Evolutionary conservation across 2,329 filamentous ascomycete genomes (phyloP), one percentile per base, ranked within the genome.

Genomic region (Penicillium digitatum): DNA sequence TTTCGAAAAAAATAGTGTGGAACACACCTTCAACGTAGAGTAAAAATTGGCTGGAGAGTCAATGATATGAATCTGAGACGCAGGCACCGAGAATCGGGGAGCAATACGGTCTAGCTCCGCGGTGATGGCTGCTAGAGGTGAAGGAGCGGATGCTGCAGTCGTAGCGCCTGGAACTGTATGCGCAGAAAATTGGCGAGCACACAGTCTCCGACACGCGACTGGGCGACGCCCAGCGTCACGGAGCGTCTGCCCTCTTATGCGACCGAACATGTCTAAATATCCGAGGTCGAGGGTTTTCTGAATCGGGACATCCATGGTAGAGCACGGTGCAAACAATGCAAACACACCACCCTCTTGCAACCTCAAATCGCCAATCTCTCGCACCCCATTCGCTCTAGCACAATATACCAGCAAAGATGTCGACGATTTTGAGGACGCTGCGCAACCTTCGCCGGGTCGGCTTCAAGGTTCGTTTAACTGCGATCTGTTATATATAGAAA

Each of bases 41-140:
- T 96, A 99, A 71, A 99, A 99, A 50, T 93, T 89, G n/a, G 83
- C 75, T 0, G 94, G 94, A 2, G 88, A 87, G 64, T 86, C 82
- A 12, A 99, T 74, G 20, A 99, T 87, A 11, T 82, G 80, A 47
- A 99, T 88, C 55, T 93, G 85, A 5, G 89, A 89, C 1, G 90
- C 89, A 26, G 86, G 79, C 26, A 99, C 80, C 69, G 92, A 89
- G 65, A 99, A 96, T 42, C 89, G 87, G n/a, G 94, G 94, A 3
- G 92, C 88, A 61, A 97, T 84, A 64, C 82, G 87, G 72, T 99
- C 94, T 57, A 99, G 78, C 72, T 99, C 92, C 40, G 79, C 78
- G 12, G 83, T 86, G 52, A 89, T 80, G 14, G 79, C 78, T 16
- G 81, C 83, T 46, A 88, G 73, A 74, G 69, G 83, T 37, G 73